A percentile compares a stretch with the other conserved stretches of the same genome.
These are phyloP conservation scores for Podaxis pistillaris DNA, from an alignment of 768 basidiomycete genomes.

Conservation along the genomic window DNA sequence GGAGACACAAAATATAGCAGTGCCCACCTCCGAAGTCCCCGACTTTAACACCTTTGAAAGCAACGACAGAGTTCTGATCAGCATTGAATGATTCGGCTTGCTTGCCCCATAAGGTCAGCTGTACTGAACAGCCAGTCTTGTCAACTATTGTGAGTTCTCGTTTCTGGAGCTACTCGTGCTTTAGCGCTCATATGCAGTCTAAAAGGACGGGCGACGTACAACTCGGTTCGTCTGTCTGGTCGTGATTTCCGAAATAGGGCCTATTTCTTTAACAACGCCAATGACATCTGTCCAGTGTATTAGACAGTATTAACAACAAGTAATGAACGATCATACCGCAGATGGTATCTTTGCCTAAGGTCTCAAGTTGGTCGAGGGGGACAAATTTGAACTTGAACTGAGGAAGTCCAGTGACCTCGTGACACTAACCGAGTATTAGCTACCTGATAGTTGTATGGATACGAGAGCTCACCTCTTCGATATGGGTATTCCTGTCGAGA, in stretches of 20 bases:
- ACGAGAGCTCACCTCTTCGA: slow-evolving; percentile 66
- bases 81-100: slow-evolving; percentile 81
- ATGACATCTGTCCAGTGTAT: slow-evolving; percentile 67
- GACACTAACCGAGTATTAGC: slow-evolving; percentile 53
- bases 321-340: slow-evolving; percentile 60
- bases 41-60: slow-evolving; percentile 92
- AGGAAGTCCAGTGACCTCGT: slow-evolving; percentile 74
- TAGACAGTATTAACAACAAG: slow-evolving; percentile 13
- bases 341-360: slow-evolving; percentile 72
- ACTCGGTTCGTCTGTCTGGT: slow-evolving; percentile 72
- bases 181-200: slow-evolving; percentile 2
- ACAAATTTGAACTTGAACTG: slow-evolving; percentile 84
- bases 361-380: slow-evolving; percentile 57
- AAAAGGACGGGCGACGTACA: slow-evolving; percentile 31
- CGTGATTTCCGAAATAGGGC: slow-evolving; percentile 65
- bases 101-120: slow-evolving; percentile 94
- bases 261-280: slow-evolving; percentile 78
- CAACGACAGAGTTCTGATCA: slow-evolving; percentile 68
- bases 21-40: slow-evolving; percentile 56
- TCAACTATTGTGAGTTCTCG: slow-evolving; percentile 91
- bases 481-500: slow-evolving; percentile 79
- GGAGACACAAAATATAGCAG: slow-evolving; percentile 39
- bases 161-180: slow-evolving; percentile 64
- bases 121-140: slow-evolving; percentile 69
- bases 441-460: background rate